These are phyloP conservation scores for Brasenia schreberi DNA, from an alignment of 164 flowering plant species.

Conservation along the genomic window DNA sequence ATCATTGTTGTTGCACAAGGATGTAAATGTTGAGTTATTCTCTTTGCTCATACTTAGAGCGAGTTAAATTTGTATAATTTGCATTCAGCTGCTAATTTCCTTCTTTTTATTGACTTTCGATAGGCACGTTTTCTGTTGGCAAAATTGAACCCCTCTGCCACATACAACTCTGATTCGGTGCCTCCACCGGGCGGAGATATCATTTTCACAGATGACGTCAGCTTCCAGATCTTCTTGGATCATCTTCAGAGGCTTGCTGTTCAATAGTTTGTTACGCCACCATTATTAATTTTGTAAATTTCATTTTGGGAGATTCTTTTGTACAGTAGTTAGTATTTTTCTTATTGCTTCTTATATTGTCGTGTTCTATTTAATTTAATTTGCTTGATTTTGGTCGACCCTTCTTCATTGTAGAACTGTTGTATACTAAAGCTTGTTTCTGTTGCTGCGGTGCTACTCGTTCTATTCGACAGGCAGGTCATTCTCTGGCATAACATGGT, in stretches of 20 bases:
- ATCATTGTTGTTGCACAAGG: background rate
- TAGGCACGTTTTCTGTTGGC: conserved; percentile 95
- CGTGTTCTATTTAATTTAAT: background rate
- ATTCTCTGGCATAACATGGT: too few species aligned
- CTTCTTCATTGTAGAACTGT: too few species aligned
- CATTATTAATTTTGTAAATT: conserved; percentile 25
- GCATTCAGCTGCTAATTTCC: background rate
- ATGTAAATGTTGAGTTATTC: background rate
- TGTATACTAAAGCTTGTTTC: too few species aligned
- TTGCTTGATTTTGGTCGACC: background rate
- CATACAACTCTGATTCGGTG: conserved; percentile 60
- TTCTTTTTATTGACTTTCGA: too few species aligned
- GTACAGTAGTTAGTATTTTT: conserved; percentile 18
- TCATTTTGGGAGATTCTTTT: conserved; percentile 4
- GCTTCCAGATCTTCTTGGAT: conserved; percentile 86
- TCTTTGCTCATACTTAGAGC: background rate
- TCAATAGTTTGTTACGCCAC: conserved; percentile 26
- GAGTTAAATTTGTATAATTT: background rate
- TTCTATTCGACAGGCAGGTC: too few species aligned
- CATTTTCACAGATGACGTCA: conserved; percentile 88
- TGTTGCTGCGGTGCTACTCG: too few species aligned
- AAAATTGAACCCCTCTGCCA: conserved; percentile 88
- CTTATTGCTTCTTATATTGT: background rate
- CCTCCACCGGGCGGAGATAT: conserved; percentile 56
- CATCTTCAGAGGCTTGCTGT: conserved; percentile 93